Conservation (phyloP, 768 basidiomycete species). For the Russula ochroleuca region DNA sequence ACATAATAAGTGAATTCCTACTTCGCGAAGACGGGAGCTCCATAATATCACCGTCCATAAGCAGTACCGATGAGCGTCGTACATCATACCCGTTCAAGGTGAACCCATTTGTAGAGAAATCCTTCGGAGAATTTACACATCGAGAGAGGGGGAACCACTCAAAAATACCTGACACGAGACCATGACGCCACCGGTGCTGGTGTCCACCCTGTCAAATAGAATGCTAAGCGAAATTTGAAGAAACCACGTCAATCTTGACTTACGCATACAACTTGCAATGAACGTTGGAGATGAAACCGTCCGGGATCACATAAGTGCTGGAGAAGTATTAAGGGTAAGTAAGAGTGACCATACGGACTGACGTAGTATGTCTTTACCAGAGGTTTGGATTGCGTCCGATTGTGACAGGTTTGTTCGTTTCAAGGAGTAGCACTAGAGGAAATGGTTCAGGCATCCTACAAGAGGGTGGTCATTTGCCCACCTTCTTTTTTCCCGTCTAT, state of each 20-base stretch:
- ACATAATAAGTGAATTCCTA: constrained; percentile 30
- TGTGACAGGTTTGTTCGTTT: constrained; percentile 55
- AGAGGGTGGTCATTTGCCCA: constrained; percentile 29
- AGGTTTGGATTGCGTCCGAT: constrained; percentile 69
- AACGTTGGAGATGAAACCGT: constrained; percentile 59
- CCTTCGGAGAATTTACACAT: constrained; percentile 40
- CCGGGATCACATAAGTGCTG: constrained; percentile 59
- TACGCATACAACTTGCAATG: constrained; percentile 82
- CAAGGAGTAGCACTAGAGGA: constrained; percentile 53
- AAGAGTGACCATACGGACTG: not conserved
- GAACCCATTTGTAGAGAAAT: constrained; percentile 73
- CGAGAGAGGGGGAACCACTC: not conserved
- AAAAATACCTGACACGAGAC: constrained; percentile 68
- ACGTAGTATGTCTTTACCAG: constrained; percentile 45
- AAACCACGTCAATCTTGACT: constrained; percentile 29
- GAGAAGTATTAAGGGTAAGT: not conserved
- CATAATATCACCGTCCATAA: constrained; percentile 73
- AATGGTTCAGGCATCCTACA: not conserved
- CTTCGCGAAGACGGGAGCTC: constrained; percentile 65
- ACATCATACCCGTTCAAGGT: constrained; percentile 66
- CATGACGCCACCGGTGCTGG: constrained; percentile 66
- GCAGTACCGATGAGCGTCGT: constrained; percentile 59
- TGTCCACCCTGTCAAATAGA: constrained; percentile 49
- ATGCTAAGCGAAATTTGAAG: not conserved
- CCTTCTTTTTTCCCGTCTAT: constrained; percentile 64